Percentiles rank a stretch among this genome's conserved stretches.
phyloP scores from a whole-genome alignment of 495 filamentous ascomycete species.

The Corynascus novoguineensis region DNA sequence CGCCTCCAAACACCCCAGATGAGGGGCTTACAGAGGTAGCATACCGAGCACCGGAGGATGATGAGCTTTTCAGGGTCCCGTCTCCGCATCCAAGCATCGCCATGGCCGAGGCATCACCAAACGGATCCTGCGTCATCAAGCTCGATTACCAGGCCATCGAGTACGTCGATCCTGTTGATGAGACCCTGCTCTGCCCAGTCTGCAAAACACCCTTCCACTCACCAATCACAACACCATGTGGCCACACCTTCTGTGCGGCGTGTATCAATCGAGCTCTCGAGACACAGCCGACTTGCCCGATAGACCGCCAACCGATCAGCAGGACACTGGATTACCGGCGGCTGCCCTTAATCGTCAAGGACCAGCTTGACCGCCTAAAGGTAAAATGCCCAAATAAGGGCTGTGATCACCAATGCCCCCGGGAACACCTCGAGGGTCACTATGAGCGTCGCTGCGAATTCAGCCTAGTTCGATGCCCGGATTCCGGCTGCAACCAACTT shows the following conservation, averaged over 20 bases:
- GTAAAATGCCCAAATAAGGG: slow-evolving; percentile 69
- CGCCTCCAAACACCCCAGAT: slow-evolving; percentile 22
- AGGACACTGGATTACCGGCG: slow-evolving; percentile 24
- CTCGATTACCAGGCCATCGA: slow-evolving; percentile 66
- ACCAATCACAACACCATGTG: slow-evolving; percentile 66
- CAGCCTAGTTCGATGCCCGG: slow-evolving; percentile 59
- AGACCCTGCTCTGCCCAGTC: slow-evolving; percentile 77
- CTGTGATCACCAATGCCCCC: slow-evolving; percentile 56
- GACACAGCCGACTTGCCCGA: slow-evolving; percentile 43
- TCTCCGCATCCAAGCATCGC: background rate
- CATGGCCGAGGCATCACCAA: slow-evolving; percentile 5
- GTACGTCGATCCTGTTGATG: slow-evolving; percentile 62
- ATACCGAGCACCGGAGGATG: background rate
- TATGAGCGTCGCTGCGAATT: slow-evolving; percentile 70
- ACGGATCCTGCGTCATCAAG: background rate
- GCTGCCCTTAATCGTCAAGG: slow-evolving; percentile 41
- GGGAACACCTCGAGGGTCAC: slow-evolving; percentile 68
- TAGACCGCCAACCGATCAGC: slow-evolving; percentile 45
- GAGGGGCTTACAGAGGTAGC: slow-evolving; percentile 2
- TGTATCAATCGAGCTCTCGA: slow-evolving; percentile 61
- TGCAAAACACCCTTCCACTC: slow-evolving; percentile 70
- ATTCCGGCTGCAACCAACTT: slow-evolving; percentile 36
- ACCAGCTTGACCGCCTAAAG: slow-evolving; percentile 68
- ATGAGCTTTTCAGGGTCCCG: background rate
- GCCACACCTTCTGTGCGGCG: slow-evolving; percentile 61